Base-by-base conservation (phyloP, 768 basidiomycete species). In the Pisolithus tinctorius region DNA sequence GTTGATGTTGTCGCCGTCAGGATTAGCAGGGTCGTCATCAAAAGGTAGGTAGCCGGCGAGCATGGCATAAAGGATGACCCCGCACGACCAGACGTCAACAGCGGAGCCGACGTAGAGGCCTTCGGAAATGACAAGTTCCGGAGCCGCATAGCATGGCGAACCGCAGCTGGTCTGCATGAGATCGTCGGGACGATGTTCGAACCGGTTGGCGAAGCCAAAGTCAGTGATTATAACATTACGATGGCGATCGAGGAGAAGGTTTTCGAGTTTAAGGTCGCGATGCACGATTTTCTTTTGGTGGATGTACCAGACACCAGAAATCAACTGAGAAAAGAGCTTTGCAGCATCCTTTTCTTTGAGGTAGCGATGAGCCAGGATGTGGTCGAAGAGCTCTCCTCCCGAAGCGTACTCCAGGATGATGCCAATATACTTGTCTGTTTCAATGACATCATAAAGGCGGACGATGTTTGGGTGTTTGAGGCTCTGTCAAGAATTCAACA, bases 221-320 rank as follows among this genome's bases (percentile, higher is more conserved):
- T 98, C 96, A 51, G 96, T 97, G 74, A 99, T 96, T 74, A 99
- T 95, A 58, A 99, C 92, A 65, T 99, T 98, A 47, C 96, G 84
- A 64, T 97, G 84, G 55, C 94, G 88, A 73, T 99, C 96, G 52
- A 99, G 84, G 39, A 99, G 84, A 3, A 99, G 77, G 65, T 98
- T 99, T 73, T 98, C 95, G 57, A 99, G 85, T 72, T 99, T 99
- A 69, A 99, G 86, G 72, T 99, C 95, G 52, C 96, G 91, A 68
- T 99, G 96, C 45, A 98, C 95, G 55, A 99, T 97, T 74, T 96
- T 94, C 79, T 97, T 97, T 70, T 92, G 84, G 72, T 98, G 96
- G 51, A 97, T 92, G 72, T 99, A 99, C 84, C 91, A 92, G 30
- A 99, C 96, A 55, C 95, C 96, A 23, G 93, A 96, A 60, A 99